Evolutionary conservation across 331 rosid species (phyloP), one percentile per base, ranked within the genome.

Genomic region (Malus hybrid): DNA sequence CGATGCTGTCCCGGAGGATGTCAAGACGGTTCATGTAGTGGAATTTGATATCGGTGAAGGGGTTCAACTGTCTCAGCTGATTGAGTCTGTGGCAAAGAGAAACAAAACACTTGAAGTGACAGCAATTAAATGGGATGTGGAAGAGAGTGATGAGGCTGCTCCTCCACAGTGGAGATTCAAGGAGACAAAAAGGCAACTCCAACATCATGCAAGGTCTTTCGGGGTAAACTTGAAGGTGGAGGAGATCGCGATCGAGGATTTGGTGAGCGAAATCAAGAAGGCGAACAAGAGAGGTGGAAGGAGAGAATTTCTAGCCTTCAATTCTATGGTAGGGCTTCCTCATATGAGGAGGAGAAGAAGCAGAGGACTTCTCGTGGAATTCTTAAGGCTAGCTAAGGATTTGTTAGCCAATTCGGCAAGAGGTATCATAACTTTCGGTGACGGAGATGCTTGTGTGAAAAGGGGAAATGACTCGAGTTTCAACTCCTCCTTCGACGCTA

Each of bases 31-130:
- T 44, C 86, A 91, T 71, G 46, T 87, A 75, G 73, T 89, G 4
- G 95, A 89, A 56, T 89, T 73, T 10, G 79, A 81, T 71, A 46
- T 86, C 62, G 88, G 87, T n/a, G 82, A 74, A 76, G 93, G 95
- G 7, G 10, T 82, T 61, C 95, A 87, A 48, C 85, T 89, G 91
- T 71, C 87, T 48, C 69, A 80, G 48, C 13, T 89, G 57, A 76
- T 87, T 5, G 87, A 85, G 69, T 85, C 81, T 14, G 67, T 84
- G 48, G 86, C 88, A 10, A 31, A 48, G 18, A 64, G 29, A 46
- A 24, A 71, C 36, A 85, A 73, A 55, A 67, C 75, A 71, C 52
- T 91, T 15, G 83, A 75, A 67, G 62, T 91, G 76, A 91, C 91
- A 22, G 73, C 90, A 34, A 82, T 91, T 4, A 86, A 74, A 79